A percentile compares a stretch with the other conserved stretches of the same genome.
These are phyloP conservation scores for Hyaloscypha finlandica DNA, from an alignment of 495 filamentous ascomycete genomes.

Conservation along the genomic window DNA sequence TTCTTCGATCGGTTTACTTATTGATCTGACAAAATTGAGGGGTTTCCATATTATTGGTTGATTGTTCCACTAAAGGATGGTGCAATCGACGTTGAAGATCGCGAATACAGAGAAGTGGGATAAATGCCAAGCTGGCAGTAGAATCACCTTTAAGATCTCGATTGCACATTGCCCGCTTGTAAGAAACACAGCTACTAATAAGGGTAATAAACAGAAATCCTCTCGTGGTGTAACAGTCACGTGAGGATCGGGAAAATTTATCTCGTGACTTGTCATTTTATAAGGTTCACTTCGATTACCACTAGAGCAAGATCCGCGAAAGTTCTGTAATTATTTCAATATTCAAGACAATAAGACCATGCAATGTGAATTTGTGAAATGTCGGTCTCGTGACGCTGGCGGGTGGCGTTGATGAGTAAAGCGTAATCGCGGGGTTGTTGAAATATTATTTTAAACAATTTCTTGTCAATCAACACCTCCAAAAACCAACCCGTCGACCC, in stretches of 20 bases:
- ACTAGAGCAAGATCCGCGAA: too few relatives aligned
- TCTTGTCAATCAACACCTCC: constrained; percentile 25
- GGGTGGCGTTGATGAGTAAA: constrained; percentile 18
- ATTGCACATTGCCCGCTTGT: background rate
- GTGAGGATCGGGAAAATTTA: too few relatives aligned
- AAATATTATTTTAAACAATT: constrained; percentile 24
- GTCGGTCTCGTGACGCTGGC: background rate
- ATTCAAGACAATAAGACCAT: background rate
- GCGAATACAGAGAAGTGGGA: constrained; percentile 14
- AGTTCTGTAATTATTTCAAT: too few relatives aligned
- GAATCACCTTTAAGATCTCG: background rate
- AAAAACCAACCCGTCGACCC: constrained; percentile 5
- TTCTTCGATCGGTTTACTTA: background rate
- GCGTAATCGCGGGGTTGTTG: constrained; percentile 27
- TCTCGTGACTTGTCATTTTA: too few relatives aligned
- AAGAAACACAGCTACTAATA: background rate
- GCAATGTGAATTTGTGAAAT: background rate
- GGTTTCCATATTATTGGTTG: constrained; percentile 7
- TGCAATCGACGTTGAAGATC: constrained; percentile 20
- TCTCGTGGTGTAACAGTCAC: too few relatives aligned
- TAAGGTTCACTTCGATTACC: too few relatives aligned
- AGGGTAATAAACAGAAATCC: too few relatives aligned
- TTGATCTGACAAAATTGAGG: background rate
- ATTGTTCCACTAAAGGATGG: constrained; percentile 11
- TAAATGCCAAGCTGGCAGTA: background rate